Conservation (phyloP, 805 yeast genomes). For the Hanseniaspora hatyaiensis region DNA sequence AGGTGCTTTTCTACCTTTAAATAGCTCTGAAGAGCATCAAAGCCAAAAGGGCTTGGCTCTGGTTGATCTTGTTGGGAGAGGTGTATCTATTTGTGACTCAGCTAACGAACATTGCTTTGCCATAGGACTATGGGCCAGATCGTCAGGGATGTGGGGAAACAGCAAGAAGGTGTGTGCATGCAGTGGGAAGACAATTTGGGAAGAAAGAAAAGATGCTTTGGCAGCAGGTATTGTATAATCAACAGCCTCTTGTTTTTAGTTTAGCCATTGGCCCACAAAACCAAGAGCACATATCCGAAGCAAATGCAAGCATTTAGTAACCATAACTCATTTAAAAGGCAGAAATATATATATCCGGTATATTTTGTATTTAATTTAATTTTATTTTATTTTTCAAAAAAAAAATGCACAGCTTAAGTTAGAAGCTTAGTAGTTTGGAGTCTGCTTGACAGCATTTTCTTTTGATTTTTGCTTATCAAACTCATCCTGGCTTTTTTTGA, state of each 20-base stretch:
- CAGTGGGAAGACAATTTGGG: slow-evolving; percentile 92
- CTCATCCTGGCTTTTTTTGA: slow-evolving; percentile 8
- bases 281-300: too few species aligned
- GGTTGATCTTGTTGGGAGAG: slow-evolving; percentile 57
- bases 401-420: too few species aligned
- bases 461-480: slow-evolving; percentile 10
- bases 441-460: neutral
- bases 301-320: neutral
- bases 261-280: too few species aligned
- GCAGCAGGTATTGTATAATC: slow-evolving; percentile 22
- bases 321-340: neutral
- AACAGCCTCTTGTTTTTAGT: too few species aligned
- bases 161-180: slow-evolving; percentile 87
- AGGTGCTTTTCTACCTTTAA: slow-evolving; percentile 15
- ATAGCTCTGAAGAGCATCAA: neutral
- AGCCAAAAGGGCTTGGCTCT: slow-evolving; percentile 27
- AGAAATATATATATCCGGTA: neutral
- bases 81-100: slow-evolving; percentile 34
- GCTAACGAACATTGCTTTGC: slow-evolving; percentile 65
- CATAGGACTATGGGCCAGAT: slow-evolving; percentile 45
- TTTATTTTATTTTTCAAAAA: neutral
- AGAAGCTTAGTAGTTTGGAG: too few species aligned
- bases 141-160: slow-evolving; percentile 97
- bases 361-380: neutral
- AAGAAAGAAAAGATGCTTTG: slow-evolving; percentile 73